These are phyloP conservation scores for Phytopythium litorale DNA, from an alignment of 352 stramenopile genomes.

Conservation along the genomic window DNA sequence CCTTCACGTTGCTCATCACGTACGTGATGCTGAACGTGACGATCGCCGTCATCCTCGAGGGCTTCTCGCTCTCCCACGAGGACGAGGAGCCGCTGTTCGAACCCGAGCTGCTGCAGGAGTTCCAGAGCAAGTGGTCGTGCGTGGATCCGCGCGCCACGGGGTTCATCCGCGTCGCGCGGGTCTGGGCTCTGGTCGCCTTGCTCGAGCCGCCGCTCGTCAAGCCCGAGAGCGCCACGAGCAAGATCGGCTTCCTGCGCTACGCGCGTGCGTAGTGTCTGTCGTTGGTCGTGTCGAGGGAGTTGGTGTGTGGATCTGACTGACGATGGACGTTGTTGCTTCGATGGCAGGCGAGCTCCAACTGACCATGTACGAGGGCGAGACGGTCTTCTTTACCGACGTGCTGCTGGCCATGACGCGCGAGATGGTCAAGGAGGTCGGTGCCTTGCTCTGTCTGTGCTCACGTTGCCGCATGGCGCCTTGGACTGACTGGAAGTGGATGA, in stretches of 20 bases:
- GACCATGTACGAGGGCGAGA: constrained; percentile 77
- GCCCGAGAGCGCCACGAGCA: constrained; percentile 34
- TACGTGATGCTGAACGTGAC: constrained; percentile 95
- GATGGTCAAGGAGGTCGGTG: constrained; percentile 75
- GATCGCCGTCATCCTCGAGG: constrained; percentile 92
- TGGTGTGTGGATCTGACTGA: background rate
- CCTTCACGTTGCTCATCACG: constrained; percentile 91
- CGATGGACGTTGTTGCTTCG: background rate
- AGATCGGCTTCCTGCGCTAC: constrained; percentile 48
- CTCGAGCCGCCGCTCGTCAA: constrained; percentile 77
- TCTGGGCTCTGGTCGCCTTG: constrained; percentile 72
- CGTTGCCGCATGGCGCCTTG: constrained; percentile 1
- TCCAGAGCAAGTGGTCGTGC: constrained; percentile 84
- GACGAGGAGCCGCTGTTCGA: constrained; percentile 89
- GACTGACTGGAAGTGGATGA: background rate
- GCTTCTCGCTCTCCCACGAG: constrained; percentile 81
- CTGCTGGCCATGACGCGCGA: constrained; percentile 74
- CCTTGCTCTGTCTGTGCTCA: background rate
- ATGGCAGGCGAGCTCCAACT: constrained; percentile 56
- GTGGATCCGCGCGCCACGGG: constrained; percentile 87
- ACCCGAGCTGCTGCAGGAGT: constrained; percentile 84
- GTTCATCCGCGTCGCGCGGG: constrained; percentile 72
- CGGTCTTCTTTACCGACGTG: constrained; percentile 87
- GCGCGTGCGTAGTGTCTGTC: constrained; percentile 39
- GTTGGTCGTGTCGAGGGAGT: background rate